Evolutionary conservation across 306 rosid species (phyloP).

Genomic region (Quercus glauca): DNA sequence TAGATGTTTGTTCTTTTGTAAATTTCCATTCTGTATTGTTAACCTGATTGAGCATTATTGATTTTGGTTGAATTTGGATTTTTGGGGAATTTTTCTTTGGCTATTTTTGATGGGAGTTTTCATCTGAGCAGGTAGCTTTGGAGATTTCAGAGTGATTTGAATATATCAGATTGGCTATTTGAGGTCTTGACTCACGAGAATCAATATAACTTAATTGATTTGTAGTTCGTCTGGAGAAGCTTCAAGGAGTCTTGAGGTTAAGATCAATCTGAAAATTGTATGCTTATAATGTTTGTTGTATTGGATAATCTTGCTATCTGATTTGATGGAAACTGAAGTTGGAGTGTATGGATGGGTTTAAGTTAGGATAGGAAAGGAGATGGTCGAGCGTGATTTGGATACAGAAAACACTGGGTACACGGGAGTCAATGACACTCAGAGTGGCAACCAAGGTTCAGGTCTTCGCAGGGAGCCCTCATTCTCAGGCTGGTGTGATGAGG

Average conservation of each 20-base stretch:
- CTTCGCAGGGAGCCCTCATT: conserved; percentile 65
- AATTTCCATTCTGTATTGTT: neutral
- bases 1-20: neutral
- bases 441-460: conserved; percentile 39
- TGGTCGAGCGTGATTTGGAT: conserved; percentile 54
- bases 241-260: conserved; percentile 8
- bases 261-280: conserved; percentile 11
- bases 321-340: conserved; percentile 25
- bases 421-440: conserved; percentile 22
- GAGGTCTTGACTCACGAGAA: neutral
- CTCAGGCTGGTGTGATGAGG: conserved; percentile 68
- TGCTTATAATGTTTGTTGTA: conserved; percentile 10
- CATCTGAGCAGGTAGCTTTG: conserved; percentile 26
- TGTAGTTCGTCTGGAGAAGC: neutral
- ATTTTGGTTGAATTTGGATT: conserved; percentile 1
- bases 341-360: conserved; percentile 33
- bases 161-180: conserved; percentile 4
- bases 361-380: conserved; percentile 42
- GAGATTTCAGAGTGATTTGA: conserved; percentile 23
- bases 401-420: conserved; percentile 33
- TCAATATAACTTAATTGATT: neutral
- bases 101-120: conserved; percentile 15
- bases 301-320: conserved; percentile 13
- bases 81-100: neutral
- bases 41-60: neutral